Evolutionary conservation across 1,139 yeast species (phyloP), one percentile per base, ranked within the genome.

Genomic region (Yamadazyma spencermartinsiae): DNA sequence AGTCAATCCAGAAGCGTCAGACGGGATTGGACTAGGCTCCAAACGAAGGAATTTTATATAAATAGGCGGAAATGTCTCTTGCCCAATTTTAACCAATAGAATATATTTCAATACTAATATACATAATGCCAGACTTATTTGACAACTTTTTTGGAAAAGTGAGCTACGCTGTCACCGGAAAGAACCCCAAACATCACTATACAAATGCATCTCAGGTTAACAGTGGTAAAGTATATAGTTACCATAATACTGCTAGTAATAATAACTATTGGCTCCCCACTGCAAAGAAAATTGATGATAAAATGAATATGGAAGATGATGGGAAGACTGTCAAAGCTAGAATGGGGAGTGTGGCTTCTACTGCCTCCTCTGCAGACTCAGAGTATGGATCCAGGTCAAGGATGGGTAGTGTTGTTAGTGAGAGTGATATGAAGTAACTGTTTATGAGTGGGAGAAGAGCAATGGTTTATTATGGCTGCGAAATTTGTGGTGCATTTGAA

Each of bases 261-360:
- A 69, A 68, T 45, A 59, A 63, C 16, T 69, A 65, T 37, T 69
- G 75, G 75, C 50, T 69, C 51, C 68, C 74, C 2, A 46, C 50
- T 13, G 34, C 40, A 11, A 51, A 47, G 26, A 21, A 26, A 13
- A 25, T 38, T 21, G 42, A 38, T 10, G 29, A 35, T 14, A 31
- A 31, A 6, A 4, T 17, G 8, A 12, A n/a, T 18, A 12, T 18
- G 14, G 33, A 30, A 19, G 24, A 30, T 14, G 34, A 21, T n/a
- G 33, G 14, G 11, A 19, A 35, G 3, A 34, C n/a, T 10, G 36
- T 45, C 7, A 50, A 46, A 27, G 52, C 52, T 7, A 49, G 62
- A 40, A 52, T 44, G 55, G 49, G 45, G 9, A 57, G 62, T 44
- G 46, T 55, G n/a, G 35, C 44, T 10, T 55, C 61, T 1, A 42